A percentile compares a stretch with the other conserved stretches of the same genome.
Conservation (phyloP, 2,329 filamentous ascomycete species). For the Fusarium poae region DNA sequence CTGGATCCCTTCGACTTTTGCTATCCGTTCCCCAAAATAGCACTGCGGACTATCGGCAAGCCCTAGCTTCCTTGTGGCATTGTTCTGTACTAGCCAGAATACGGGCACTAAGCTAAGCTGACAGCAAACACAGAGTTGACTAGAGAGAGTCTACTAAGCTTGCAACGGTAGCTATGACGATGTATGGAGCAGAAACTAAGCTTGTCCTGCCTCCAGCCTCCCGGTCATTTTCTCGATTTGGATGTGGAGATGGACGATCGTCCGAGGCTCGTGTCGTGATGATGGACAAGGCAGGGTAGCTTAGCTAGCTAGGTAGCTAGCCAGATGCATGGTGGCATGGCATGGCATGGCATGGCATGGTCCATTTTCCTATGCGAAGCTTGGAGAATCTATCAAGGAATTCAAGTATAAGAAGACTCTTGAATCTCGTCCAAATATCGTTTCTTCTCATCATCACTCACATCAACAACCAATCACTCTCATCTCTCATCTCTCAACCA, state of each 20-base stretch:
- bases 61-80: constrained; percentile 24
- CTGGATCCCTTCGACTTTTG: constrained; percentile 18
- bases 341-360: constrained; percentile 23
- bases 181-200: constrained; percentile 19
- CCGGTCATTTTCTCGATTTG: constrained; percentile 18
- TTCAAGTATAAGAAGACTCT: constrained; percentile 43
- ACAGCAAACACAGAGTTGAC: constrained; percentile 3
- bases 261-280: constrained; percentile 35
- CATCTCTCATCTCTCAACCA: constrained; percentile 32
- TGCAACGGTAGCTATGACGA: constrained; percentile 31
- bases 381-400: constrained; percentile 17
- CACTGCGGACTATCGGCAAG: constrained; percentile 11
- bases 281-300: constrained; percentile 5
- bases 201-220: constrained; percentile 37
- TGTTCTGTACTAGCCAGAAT: constrained; percentile 4
- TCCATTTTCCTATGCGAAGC: constrained; percentile 24
- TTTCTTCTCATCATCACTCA: constrained; percentile 29
- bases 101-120: constrained; percentile 7
- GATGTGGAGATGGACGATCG: constrained; percentile 40
- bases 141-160: constrained; percentile 2
- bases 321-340: constrained; percentile 27
- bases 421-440: constrained; percentile 22
- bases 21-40: constrained; percentile 40
- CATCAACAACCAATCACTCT: constrained; percentile 30
- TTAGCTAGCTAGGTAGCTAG: constrained; percentile 2